A percentile compares a stretch with the other conserved stretches of the same genome.
These are phyloP conservation scores for Parafenestella ontariensis DNA, from an alignment of 2,329 filamentous ascomycete genomes.

Conservation along the genomic window DNA sequence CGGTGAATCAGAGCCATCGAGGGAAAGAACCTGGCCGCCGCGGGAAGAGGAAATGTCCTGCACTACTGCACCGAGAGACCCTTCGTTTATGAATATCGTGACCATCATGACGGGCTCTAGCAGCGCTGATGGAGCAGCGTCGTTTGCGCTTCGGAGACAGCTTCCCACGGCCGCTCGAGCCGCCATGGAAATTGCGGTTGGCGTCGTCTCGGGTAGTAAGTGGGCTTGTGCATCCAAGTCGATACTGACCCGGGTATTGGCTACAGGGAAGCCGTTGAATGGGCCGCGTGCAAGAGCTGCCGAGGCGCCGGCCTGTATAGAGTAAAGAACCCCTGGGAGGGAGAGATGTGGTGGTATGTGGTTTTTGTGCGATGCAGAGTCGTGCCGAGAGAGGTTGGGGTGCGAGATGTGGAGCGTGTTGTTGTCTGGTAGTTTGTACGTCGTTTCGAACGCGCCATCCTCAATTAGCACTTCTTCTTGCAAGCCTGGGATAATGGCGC, in stretches of 20 bases:
- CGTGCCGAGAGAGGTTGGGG: slow-evolving; percentile 55
- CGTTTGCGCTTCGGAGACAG: slow-evolving; percentile 69
- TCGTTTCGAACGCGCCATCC: slow-evolving; percentile 38
- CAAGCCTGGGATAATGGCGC: slow-evolving; percentile 25
- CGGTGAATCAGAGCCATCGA: slow-evolving; percentile 53
- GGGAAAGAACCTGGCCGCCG: slow-evolving; percentile 76
- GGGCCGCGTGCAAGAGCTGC: slow-evolving; percentile 88
- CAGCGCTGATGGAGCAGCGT: slow-evolving; percentile 65
- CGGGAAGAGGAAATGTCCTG: slow-evolving; percentile 79
- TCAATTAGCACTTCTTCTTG: slow-evolving; percentile 30
- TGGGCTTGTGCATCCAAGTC: slow-evolving; percentile 70
- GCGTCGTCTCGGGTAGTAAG: slow-evolving; percentile 71
- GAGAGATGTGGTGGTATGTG: slow-evolving; percentile 63
- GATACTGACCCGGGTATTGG: slow-evolving; percentile 75
- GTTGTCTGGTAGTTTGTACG: slow-evolving; percentile 60
- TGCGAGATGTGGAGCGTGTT: slow-evolving; percentile 71
- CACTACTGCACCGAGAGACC: slow-evolving; percentile 79
- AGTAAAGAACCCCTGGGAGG: slow-evolving; percentile 56
- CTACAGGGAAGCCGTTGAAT: slow-evolving; percentile 78
- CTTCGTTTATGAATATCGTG: slow-evolving; percentile 84
- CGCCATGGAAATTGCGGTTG: slow-evolving; percentile 72
- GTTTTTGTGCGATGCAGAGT: slow-evolving; percentile 48
- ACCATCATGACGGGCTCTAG: slow-evolving; percentile 96
- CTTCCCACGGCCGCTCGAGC: slow-evolving; percentile 68
- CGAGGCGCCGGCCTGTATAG: slow-evolving; percentile 78